Evolutionary conservation across 306 rosid species (phyloP), one percentile per base, ranked within the genome.

Genomic region (Inga leiocalycina): DNA sequence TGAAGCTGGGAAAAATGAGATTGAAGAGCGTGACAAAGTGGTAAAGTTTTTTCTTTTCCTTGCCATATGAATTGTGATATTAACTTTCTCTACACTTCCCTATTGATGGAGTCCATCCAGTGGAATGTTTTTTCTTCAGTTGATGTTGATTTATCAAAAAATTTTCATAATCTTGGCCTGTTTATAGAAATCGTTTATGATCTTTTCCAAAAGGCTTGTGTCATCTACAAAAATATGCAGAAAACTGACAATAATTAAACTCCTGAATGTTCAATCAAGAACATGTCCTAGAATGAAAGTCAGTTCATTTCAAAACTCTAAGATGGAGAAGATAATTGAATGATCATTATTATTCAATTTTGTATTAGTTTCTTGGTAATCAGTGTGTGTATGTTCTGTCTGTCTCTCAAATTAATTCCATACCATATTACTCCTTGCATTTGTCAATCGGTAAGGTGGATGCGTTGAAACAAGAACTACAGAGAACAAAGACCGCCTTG

Each of bases 391-490:
- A 0, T 48, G 44, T 16, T 16, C 43, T 66, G 67, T 20, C 32
- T 80, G 74, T 22, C 39, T 84, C 81, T 48, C 59, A 73, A 45
- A 44, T 62, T 46, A 44, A 24, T 79, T 16, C 69, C 45, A 45
- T 43, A 82, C 45, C 35, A n/a, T 71, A 56, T 35, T 75, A 43
- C 77, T 75, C 20, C n/a, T 45, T 56, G n/a, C 67, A 4, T 71
- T 41, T 79, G 79, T 48, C 49, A 56, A 74, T 69, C 45, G 20
- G 17, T 37, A n/a, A 94, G 98, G 88, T 94, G 77, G 84, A 80
- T 80, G 92, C 90, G n/a, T 77, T 94, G 81, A 89, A 91, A 76
- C 92, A 89, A 89, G 98, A 94, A 87, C 74, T 94, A 46, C 95
- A 91, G 84, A 94, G 85, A 91, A 92, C 94, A 16, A 94, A 87